Percentiles rank a stretch among this genome's conserved stretches.
phyloP scores from a whole-genome alignment of 495 filamentous ascomycete genomes.

The Penicillium roqueforti region DNA sequence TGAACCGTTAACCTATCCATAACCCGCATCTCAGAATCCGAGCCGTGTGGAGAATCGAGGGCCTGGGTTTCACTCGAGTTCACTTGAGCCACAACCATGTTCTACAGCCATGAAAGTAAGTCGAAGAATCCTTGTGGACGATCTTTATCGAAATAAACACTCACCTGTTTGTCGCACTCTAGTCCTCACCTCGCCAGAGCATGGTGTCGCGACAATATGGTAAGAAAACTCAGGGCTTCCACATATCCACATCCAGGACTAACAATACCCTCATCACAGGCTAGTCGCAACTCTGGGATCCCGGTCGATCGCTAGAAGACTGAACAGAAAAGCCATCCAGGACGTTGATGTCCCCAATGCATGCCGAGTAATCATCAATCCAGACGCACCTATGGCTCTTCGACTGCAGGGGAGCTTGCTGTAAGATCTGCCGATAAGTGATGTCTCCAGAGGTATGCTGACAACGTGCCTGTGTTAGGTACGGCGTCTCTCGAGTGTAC shows the following conservation, averaged over 20 bases:
- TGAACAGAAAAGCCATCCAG: slow-evolving; percentile 83
- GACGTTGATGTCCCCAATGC: slow-evolving; percentile 83
- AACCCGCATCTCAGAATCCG: background rate
- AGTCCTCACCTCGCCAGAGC: slow-evolving; percentile 85
- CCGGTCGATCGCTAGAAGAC: slow-evolving; percentile 63
- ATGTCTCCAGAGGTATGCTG: background rate
- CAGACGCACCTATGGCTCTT: slow-evolving; percentile 83
- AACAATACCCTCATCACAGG: slow-evolving; percentile 45
- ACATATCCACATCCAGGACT: background rate
- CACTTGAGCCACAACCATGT: slow-evolving; percentile 52
- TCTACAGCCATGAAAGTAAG: slow-evolving; percentile 89
- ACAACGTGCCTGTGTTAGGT: slow-evolving; percentile 40
- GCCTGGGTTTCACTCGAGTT: background rate
- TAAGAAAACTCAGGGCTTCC: slow-evolving; percentile 29
- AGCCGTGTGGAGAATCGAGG: background rate
- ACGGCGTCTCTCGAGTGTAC: slow-evolving; percentile 80
- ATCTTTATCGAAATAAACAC: background rate
- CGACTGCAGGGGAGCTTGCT: slow-evolving; percentile 88
- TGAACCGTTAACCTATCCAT: background rate
- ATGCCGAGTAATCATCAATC: slow-evolving; percentile 78
- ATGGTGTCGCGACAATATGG: slow-evolving; percentile 95
- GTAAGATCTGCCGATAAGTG: slow-evolving; percentile 28
- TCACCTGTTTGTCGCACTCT: slow-evolving; percentile 15
- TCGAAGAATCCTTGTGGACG: background rate
- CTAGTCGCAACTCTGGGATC: slow-evolving; percentile 86